These are phyloP conservation scores for Gracilaria caudata DNA, from an alignment of 23 red algal species.

Conservation along the genomic window DNA sequence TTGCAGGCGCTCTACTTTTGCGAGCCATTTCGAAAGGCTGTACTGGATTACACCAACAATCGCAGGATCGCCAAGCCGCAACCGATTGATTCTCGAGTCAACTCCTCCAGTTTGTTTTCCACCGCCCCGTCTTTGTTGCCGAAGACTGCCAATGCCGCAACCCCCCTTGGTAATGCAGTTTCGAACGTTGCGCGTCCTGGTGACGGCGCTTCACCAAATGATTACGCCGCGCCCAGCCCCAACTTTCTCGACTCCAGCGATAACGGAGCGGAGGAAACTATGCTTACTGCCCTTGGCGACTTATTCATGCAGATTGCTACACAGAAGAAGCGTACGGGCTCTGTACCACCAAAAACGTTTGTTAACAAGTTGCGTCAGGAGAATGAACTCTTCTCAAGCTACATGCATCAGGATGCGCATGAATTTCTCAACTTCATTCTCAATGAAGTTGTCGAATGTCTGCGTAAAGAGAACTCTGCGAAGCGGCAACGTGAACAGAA, in stretches of 20 bases:
- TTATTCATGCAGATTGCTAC: slow-evolving; percentile 83
- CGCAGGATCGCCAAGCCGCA: slow-evolving; percentile 30
- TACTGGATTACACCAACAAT: slow-evolving; percentile 64
- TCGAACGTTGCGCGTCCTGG: slow-evolving; percentile 3
- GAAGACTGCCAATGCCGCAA: not conserved
- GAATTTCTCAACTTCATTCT: slow-evolving; percentile 97
- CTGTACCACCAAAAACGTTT: slow-evolving; percentile 86
- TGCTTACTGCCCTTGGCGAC: slow-evolving; percentile 88
- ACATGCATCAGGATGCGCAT: slow-evolving; percentile 98
- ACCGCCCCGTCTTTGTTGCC: slow-evolving; percentile 20
- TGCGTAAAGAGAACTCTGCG: slow-evolving; percentile 47
- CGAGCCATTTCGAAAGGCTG: slow-evolving; percentile 86
- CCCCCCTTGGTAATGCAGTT: slow-evolving; percentile 22
- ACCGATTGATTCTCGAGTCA: slow-evolving; percentile 7
- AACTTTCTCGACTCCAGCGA: slow-evolving; percentile 33
- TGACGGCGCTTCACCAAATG: slow-evolving; percentile 3
- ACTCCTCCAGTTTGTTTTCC: slow-evolving; percentile 12
- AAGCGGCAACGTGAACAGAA: slow-evolving; percentile 25
- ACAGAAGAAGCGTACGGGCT: slow-evolving; percentile 91
- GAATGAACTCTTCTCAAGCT: slow-evolving; percentile 86
- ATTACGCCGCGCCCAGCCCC: not conserved
- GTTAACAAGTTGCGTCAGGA: slow-evolving; percentile 85
- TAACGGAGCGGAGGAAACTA: slow-evolving; percentile 61
- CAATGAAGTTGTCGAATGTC: slow-evolving; percentile 87
- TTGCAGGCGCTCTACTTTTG: slow-evolving; percentile 99